A percentile compares a stretch with the other conserved stretches of the same genome.
Conservation (phyloP, 192 early-diverging fungal species). For the Coemansia sp. region DNA sequence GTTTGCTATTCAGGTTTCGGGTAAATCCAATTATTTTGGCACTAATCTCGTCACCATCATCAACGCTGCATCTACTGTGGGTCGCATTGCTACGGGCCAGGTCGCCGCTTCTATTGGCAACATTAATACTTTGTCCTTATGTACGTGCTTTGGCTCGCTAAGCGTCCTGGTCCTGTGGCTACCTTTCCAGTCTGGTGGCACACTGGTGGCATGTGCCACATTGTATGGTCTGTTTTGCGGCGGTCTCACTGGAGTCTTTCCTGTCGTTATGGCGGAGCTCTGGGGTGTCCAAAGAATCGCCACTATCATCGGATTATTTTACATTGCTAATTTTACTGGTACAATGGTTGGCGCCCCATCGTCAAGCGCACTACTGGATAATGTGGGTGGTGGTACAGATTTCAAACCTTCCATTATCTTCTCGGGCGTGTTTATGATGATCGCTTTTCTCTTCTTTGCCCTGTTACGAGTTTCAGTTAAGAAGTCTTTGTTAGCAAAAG, state of each 20-base stretch:
- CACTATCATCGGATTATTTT: conserved; percentile 61
- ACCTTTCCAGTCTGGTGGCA: conserved; percentile 48
- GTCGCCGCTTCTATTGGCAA: conserved; percentile 62
- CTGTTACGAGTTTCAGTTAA: conserved; percentile 10
- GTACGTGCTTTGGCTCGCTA: conserved; percentile 43
- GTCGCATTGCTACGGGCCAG: conserved; percentile 64
- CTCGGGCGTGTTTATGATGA: conserved; percentile 47
- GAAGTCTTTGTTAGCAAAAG: conserved; percentile 13
- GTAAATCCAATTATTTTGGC: conserved; percentile 44
- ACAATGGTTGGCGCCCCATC: conserved; percentile 57
- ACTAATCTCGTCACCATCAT: conserved; percentile 65
- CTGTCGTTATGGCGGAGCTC: conserved; percentile 59
- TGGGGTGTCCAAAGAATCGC: conserved; percentile 59
- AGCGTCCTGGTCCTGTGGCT: conserved; percentile 59
- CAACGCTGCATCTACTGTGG: conserved; percentile 63
- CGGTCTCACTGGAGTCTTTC: conserved; percentile 57
- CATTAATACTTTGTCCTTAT: conserved; percentile 61
- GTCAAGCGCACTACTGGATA: conserved; percentile 58
- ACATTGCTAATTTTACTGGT: conserved; percentile 55
- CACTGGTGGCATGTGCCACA: conserved; percentile 53
- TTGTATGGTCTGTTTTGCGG: conserved; percentile 62
- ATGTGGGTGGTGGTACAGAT: conserved; percentile 38
- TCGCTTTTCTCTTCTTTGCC: conserved; percentile 27
- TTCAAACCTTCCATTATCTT: conserved; percentile 41
- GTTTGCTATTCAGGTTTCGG: conserved; percentile 38